phyloP scores from a whole-genome alignment of 352 stramenopile genomes.

The Globisporangium orthogonon region DNA sequence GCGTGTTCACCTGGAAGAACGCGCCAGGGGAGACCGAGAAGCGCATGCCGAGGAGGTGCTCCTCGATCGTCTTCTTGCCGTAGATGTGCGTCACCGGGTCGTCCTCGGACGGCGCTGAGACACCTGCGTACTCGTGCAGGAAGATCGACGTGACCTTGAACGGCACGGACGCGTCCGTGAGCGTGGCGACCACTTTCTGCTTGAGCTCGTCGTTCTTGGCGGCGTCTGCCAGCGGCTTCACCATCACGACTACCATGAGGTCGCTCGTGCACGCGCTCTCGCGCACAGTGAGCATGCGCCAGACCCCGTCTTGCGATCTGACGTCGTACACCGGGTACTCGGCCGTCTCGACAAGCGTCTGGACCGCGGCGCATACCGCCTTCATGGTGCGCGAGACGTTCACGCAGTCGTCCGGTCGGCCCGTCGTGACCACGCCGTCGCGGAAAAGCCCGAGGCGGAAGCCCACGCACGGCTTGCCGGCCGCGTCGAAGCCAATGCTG shows the following conservation, averaged over 20 bases:
- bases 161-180: constrained; percentile 31
- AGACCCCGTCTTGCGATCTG: constrained; percentile 60
- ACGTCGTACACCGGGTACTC: constrained; percentile 69
- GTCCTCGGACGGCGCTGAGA: constrained; percentile 85
- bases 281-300: constrained; percentile 72
- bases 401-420: constrained; percentile 56
- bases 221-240: constrained; percentile 43
- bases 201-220: constrained; percentile 33
- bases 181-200: constrained; percentile 29
- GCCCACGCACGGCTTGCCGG: constrained; percentile 74
- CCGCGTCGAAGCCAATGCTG: constrained; percentile 86
- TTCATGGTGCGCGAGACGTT: constrained; percentile 85
- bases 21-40: constrained; percentile 90
- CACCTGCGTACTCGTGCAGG: constrained; percentile 89
- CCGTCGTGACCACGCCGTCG: constrained; percentile 67
- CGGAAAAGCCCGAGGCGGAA: constrained; percentile 86
- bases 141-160: constrained; percentile 86
- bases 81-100: constrained; percentile 81
- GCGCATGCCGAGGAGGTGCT: constrained; percentile 80
- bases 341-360: constrained; percentile 49
- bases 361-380: constrained; percentile 56
- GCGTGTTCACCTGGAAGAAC: constrained; percentile 97
- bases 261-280: constrained; percentile 57
- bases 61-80: constrained; percentile 68
- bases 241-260: constrained; percentile 76